These are phyloP conservation scores for Batkoa obscura DNA, from an alignment of 371 early-diverging fungal species.

Conservation along the genomic window DNA sequence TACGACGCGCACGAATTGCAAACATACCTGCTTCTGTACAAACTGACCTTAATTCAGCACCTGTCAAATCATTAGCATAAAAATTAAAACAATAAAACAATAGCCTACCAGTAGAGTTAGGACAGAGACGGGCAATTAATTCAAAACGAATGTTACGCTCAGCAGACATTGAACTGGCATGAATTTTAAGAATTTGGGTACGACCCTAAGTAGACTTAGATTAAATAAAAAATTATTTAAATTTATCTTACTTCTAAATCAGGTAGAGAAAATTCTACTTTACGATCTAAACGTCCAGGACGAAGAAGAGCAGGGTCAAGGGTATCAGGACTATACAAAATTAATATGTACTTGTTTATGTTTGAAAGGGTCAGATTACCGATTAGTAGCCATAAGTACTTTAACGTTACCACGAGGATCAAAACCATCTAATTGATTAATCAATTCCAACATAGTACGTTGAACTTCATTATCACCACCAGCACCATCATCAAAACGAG, in stretches of 20 bases:
- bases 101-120: constrained; percentile 75
- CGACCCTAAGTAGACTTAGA: constrained; percentile 42
- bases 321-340: constrained; percentile 80
- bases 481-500: constrained; percentile 94
- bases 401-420: constrained; percentile 99
- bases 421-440: constrained; percentile 99
- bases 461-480: constrained; percentile 99
- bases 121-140: constrained; percentile 96
- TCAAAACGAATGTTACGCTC: constrained; percentile 97
- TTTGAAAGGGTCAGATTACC: constrained; percentile 13
- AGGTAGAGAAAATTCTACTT: constrained; percentile 98
- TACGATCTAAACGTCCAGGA: constrained; percentile 98
- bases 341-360: too few relatives aligned
- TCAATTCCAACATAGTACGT: constrained; percentile 99
- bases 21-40: constrained; percentile 99
- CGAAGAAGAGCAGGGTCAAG: constrained; percentile 98
- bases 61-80: constrained; percentile 11
- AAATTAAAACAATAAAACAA: constrained; percentile 14
- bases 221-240: neutral
- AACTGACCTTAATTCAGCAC: constrained; percentile 92
- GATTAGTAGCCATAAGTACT: constrained; percentile 97
- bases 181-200: constrained; percentile 97
- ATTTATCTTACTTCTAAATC: constrained; percentile 69
- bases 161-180: constrained; percentile 97
- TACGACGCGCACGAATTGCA: constrained; percentile 97